phyloP scores from a whole-genome alignment of 1,139 yeast genomes.

The Yamadazyma triangularis region DNA sequence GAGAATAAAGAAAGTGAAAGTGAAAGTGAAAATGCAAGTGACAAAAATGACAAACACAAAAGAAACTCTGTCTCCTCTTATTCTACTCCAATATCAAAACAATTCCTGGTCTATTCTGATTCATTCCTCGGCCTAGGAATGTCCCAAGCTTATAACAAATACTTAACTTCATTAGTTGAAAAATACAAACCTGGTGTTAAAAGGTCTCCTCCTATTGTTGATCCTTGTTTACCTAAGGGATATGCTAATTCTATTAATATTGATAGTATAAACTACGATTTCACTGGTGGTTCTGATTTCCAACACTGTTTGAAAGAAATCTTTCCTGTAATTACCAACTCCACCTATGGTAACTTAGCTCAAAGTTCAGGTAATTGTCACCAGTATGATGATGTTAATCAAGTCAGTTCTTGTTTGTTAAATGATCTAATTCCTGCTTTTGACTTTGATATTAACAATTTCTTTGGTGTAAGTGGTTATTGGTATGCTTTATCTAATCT shows the following conservation, averaged over 20 bases:
- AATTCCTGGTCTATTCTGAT: slow-evolving; percentile 59
- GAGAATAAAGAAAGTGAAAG: slow-evolving; percentile 13
- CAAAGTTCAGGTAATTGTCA: slow-evolving; percentile 22
- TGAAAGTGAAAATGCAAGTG: not conserved
- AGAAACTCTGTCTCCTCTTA: slow-evolving; percentile 8
- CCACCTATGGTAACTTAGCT: slow-evolving; percentile 22
- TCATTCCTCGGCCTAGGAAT: slow-evolving; percentile 79
- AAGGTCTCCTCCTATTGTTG: slow-evolving; percentile 32
- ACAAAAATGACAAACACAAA: not conserved
- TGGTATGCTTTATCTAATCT: slow-evolving; percentile 66
- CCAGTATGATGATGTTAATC: slow-evolving; percentile 23
- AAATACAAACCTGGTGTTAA: slow-evolving; percentile 13
- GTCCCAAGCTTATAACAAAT: slow-evolving; percentile 58
- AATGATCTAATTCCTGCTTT: slow-evolving; percentile 59
- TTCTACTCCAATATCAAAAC: slow-evolving; percentile 17
- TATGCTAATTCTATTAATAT: slow-evolving; percentile 21
- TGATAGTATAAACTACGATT: slow-evolving; percentile 25
- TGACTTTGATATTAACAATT: slow-evolving; percentile 63
- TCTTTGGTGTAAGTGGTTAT: slow-evolving; percentile 78
- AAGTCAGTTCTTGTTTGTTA: slow-evolving; percentile 47
- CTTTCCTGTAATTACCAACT: slow-evolving; percentile 47
- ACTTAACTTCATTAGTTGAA: slow-evolving; percentile 36
- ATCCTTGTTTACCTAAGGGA: slow-evolving; percentile 63
- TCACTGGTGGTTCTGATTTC: slow-evolving; percentile 60
- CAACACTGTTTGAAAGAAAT: slow-evolving; percentile 48